Evolutionary conservation across 1,284 basidiomycete genomes (phyloP), one percentile per base, ranked within the genome.

Genomic region (Pseudozyma sp.): DNA sequence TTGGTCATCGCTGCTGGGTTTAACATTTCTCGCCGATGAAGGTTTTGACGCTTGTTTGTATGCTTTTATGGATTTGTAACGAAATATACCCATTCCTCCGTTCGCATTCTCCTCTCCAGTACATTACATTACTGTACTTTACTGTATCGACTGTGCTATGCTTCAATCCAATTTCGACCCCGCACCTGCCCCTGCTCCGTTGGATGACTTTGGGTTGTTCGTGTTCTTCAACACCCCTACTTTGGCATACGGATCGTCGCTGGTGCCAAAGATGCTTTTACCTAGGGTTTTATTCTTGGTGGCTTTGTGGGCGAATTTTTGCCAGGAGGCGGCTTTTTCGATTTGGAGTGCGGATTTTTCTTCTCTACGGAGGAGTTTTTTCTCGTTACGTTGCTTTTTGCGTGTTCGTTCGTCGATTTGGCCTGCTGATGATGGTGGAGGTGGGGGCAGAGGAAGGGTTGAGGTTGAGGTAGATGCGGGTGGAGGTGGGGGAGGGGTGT

Each of bases 211-310:
- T 25, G 12, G 5, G 9, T 54, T 5, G 6, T 44, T n/a, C 14
- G 54, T 77, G 81, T 58, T 80, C 88, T 57, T 79, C 91, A 92
- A 48, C 12, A 66, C 58, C 14, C 65, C 70, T 5, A 74, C 92
- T 89, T 90, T 90, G 52, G 95, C 95, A 42, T 93, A 86, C 1
- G 94, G 94, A 84, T 95, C 95, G 79, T 97, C 95, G 13, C 95
- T 94, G 5, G 95, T 98, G 86, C 93, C 93, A 89, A 98, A 98
- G 78, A 97, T 96, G 79, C 93, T 94, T 81, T 77, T 81, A 40
- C 66, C 68, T 35, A 59, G 58, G 21, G 63, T 92, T 93, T 95
- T 95, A 87, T 98, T 98, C 65, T 79, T 78, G 10, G 69, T 65
- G 13, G 74, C 78, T 50, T 82, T 80, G 87, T 95, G 96, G 12